Evolutionary conservation across 805 yeast species (phyloP), one percentile per base, ranked within the genome.

Genomic region (Kuraishia capsulata): DNA sequence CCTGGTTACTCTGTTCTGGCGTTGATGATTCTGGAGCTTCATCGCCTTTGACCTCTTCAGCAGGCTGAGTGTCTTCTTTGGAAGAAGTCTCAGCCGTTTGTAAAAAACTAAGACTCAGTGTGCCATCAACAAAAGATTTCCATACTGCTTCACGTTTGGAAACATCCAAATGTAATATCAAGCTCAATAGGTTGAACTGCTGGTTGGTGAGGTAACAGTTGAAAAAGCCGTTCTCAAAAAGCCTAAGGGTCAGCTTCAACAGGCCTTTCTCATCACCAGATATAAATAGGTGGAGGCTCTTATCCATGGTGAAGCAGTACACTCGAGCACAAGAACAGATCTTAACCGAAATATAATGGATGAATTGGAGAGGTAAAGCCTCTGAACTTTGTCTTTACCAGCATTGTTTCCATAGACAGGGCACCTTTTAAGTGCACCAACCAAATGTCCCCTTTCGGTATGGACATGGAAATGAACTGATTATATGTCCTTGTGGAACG

Each of bases 151-250:
- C 36, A 41, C 13, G 39, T 37, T 16, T 38, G 34, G 9, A 18
- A 20, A 49, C 53, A 21, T 56, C 49, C 21, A 61, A 49, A n/a
- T 61, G 56, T 14, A 78, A 53, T 3, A 78, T 56, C 37, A 62
- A 52, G 31, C 66, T 67, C 31, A 78, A 53, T 1, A 78, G 66
- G 38, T 69, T 62, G 45, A 68, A 63, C 50, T 78, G 84, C 41
- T 70, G 75, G n/a, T 72, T 64, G 9, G 77, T 71, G 42, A 78
- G 56, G 48, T 67, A 71, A 35, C 68, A 62, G 38, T 67, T 69
- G 45, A 74, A 71, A 16, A 58, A 56, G 4, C 69, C 65, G 8
- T 61, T 53, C 20, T 50, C 42, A 40, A 58, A 63, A 17, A 69
- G 43, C 39, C 53, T 55, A 17, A 53, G 60, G 3, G 73, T 55